A percentile compares a stretch with the other conserved stretches of the same genome.
These are phyloP conservation scores for Naganishia randhawae DNA, from an alignment of 768 basidiomycete species.

Conservation along the genomic window DNA sequence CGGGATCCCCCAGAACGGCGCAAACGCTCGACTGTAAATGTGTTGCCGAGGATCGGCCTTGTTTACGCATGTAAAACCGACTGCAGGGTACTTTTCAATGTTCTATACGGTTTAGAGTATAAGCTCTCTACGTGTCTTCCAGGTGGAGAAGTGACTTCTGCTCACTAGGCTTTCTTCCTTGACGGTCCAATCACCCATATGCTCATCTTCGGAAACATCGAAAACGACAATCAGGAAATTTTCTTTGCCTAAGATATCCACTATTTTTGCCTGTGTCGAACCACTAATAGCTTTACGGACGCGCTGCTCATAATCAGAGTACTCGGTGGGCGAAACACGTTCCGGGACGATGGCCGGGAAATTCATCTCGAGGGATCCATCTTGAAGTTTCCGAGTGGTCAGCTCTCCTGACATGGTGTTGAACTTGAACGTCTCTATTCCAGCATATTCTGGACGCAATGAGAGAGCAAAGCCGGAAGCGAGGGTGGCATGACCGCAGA, in stretches of 20 bases:
- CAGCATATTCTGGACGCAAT: not conserved
- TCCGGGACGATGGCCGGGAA: conserved; percentile 26
- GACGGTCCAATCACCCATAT: conserved; percentile 20
- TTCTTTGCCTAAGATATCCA: conserved; percentile 5
- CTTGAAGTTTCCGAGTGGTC: conserved; percentile 5
- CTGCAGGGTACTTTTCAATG: conserved; percentile 15
- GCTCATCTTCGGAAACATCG: not conserved
- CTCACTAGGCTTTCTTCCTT: conserved; percentile 19
- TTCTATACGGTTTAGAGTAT: not conserved
- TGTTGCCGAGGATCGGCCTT: not conserved
- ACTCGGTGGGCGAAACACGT: not conserved
- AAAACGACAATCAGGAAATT: conserved; percentile 24
- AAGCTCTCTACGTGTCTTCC: not conserved
- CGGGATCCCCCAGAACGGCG: conserved; percentile 5
- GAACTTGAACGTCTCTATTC: conserved; percentile 14
- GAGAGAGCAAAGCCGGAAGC: conserved; percentile 27
- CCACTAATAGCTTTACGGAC: not conserved
- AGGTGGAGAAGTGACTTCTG: not conserved
- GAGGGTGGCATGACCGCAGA: conserved; percentile 32
- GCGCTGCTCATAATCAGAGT: conserved; percentile 5
- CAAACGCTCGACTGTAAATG: conserved; percentile 25
- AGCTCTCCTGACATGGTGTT: conserved; percentile 20
- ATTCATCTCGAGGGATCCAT: conserved; percentile 26
- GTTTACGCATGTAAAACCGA: not conserved
- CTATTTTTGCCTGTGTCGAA: conserved; percentile 2